Evolutionary conservation across 306 rosid genomes (phyloP).

Genomic region (Cucumis hystrix): DNA sequence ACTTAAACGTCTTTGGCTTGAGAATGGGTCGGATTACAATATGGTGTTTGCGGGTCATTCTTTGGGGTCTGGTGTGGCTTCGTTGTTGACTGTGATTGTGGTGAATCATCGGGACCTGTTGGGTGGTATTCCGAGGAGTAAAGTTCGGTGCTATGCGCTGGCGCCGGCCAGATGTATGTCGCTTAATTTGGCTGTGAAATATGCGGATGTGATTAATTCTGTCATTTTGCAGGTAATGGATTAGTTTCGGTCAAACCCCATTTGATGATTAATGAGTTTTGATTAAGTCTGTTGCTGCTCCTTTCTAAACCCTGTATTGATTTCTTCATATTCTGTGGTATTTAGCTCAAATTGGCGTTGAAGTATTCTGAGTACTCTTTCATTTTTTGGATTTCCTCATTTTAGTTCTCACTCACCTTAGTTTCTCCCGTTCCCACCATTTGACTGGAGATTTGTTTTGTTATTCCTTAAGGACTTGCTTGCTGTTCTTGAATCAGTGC

Average conservation of each 20-base stretch:
- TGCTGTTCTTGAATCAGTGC: neutral
- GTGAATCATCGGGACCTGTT: constrained; percentile 44
- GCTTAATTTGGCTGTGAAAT: constrained; percentile 85
- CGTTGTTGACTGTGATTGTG: constrained; percentile 52
- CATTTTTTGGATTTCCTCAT: neutral
- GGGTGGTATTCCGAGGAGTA: constrained; percentile 60
- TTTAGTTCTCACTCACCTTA: neutral
- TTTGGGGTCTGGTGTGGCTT: constrained; percentile 79
- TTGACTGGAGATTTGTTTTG: neutral
- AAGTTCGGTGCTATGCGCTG: constrained; percentile 53
- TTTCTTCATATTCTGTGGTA: neutral
- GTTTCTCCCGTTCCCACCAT: neutral
- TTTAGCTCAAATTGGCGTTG: neutral
- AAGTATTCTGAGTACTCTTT: neutral
- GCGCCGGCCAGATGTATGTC: constrained; percentile 97
- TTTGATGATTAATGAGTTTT: neutral
- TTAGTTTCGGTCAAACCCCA: neutral
- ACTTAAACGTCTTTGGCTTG: constrained; percentile 50
- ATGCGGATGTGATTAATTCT: constrained; percentile 77
- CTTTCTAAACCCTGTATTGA: neutral
- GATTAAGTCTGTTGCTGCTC: neutral
- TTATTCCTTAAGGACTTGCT: neutral
- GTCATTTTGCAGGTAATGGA: constrained; percentile 56
- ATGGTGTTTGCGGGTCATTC: constrained; percentile 89
- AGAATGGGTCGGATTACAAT: constrained; percentile 35